Conservation (phyloP, 2,329 filamentous ascomycete genomes). For the Penicillium sclerotigenum region DNA sequence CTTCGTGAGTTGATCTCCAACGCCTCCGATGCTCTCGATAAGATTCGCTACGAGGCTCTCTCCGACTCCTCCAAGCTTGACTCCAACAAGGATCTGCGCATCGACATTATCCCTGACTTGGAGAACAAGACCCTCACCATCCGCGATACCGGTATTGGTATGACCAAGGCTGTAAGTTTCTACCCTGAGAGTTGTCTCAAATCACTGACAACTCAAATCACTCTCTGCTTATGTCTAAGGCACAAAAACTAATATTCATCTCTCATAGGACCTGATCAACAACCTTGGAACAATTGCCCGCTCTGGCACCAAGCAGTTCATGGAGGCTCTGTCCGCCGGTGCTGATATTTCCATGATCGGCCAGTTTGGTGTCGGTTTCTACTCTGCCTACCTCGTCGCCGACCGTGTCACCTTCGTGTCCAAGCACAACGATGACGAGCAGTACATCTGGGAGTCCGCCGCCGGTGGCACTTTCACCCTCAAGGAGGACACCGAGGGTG, state of each 20-base stretch:
- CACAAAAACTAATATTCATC: not conserved
- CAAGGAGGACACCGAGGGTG: slow-evolving; percentile 81
- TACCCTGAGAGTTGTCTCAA: not conserved
- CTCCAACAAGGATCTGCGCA: slow-evolving; percentile 93
- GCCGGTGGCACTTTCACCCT: slow-evolving; percentile 98
- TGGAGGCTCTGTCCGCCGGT: slow-evolving; percentile 97
- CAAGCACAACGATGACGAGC: slow-evolving; percentile 99
- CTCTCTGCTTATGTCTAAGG: not conserved
- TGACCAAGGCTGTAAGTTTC: slow-evolving; percentile 95
- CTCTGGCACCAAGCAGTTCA: slow-evolving; percentile 99
- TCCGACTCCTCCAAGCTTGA: slow-evolving; percentile 98
- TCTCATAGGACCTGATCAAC: slow-evolving; percentile 88
- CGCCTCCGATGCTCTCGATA: slow-evolving; percentile 97
- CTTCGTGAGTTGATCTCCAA: slow-evolving; percentile 98
- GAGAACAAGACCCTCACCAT: slow-evolving; percentile 97
- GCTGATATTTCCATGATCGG: slow-evolving; percentile 99
- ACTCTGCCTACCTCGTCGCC: slow-evolving; percentile 98
- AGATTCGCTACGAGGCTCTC: slow-evolving; percentile 98
- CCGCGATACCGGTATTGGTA: slow-evolving; percentile 97
- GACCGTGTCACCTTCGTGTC: slow-evolving; percentile 94
- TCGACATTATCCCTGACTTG: slow-evolving; percentile 98
- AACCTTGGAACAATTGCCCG: slow-evolving; percentile 99
- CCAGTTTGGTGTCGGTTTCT: slow-evolving; percentile 99
- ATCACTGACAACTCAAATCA: not conserved
- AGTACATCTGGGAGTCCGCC: slow-evolving; percentile 98